Evolutionary conservation across 495 filamentous ascomycete species (phyloP).

Genomic region (Geoglossum glabrum): DNA sequence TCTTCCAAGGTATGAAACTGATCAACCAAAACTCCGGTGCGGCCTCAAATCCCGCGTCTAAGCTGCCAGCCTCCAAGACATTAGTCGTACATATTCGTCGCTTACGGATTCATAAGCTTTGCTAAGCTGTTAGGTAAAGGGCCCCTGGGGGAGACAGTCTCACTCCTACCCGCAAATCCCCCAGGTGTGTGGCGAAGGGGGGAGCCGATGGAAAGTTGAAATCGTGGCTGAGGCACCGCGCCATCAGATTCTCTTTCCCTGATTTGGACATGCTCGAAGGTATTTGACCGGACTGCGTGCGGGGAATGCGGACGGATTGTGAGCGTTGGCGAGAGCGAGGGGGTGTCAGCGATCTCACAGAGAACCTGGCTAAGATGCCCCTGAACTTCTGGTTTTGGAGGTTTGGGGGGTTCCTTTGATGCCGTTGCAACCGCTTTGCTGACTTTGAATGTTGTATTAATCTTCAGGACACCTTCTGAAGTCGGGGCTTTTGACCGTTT

Average conservation of each 20-base stretch:
- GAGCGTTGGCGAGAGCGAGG: conserved; percentile 1
- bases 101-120: neutral
- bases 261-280: neutral
- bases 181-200: neutral
- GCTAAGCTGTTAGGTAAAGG: neutral
- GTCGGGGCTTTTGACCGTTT: neutral
- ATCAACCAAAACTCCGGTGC: neutral
- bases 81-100: neutral
- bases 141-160: neutral
- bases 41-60: neutral
- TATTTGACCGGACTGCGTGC: neutral
- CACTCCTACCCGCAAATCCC: neutral
- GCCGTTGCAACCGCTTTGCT: neutral
- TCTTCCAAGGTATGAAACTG: too few species aligned
- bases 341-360: neutral
- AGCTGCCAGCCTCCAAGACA: neutral
- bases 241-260: neutral
- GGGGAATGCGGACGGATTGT: neutral
- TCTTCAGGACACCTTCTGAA: neutral
- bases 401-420: neutral
- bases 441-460: neutral
- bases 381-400: neutral
- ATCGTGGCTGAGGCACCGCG: neutral
- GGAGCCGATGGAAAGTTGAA: neutral
- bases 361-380: neutral